Percentiles rank a stretch among this genome's conserved stretches.
These are phyloP conservation scores for Cenococcum geophilum DNA, from an alignment of 495 filamentous ascomycete species.

Conservation along the genomic window DNA sequence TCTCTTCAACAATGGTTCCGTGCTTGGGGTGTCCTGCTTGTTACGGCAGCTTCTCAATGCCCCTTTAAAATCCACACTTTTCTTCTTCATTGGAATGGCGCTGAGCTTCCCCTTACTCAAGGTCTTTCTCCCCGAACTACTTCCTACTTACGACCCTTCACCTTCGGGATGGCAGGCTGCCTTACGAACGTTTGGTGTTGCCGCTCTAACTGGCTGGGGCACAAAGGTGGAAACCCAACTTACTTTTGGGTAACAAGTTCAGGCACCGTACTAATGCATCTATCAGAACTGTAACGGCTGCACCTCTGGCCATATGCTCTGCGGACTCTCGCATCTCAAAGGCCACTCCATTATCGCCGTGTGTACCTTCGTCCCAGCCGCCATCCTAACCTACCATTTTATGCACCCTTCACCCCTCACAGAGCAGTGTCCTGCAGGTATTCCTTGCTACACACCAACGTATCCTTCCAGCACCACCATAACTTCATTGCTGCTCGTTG, in stretches of 20 bases:
- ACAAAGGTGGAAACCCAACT: slow-evolving; percentile 44
- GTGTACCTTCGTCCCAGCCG: slow-evolving; percentile 50
- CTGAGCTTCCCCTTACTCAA: slow-evolving; percentile 43
- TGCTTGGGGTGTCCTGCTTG: slow-evolving; percentile 52
- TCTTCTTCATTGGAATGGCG: slow-evolving; percentile 47
- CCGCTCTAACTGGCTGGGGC: slow-evolving; percentile 50
- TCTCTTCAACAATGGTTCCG: slow-evolving; percentile 49
- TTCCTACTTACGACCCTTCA: slow-evolving; percentile 42
- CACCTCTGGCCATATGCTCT: slow-evolving; percentile 58
- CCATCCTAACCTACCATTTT: slow-evolving; percentile 47
- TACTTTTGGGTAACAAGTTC: not conserved
- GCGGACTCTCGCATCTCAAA: slow-evolving; percentile 50
- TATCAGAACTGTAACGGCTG: slow-evolving; percentile 48
- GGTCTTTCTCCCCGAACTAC: slow-evolving; percentile 41
- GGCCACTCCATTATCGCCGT: slow-evolving; percentile 50
- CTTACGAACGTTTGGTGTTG: slow-evolving; percentile 42
- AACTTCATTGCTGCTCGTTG: slow-evolving; percentile 34
- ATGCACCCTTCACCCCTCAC: slow-evolving; percentile 34
- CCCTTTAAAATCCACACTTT: slow-evolving; percentile 42
- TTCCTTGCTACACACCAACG: slow-evolving; percentile 47
- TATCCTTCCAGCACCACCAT: slow-evolving; percentile 43
- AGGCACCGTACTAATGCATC: not conserved
- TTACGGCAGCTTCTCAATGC: slow-evolving; percentile 41
- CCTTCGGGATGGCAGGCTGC: slow-evolving; percentile 34
- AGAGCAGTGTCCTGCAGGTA: slow-evolving; percentile 31